Conservation (phyloP, 345 rosid genomes). For the Eucalyptus pauciflora region DNA sequence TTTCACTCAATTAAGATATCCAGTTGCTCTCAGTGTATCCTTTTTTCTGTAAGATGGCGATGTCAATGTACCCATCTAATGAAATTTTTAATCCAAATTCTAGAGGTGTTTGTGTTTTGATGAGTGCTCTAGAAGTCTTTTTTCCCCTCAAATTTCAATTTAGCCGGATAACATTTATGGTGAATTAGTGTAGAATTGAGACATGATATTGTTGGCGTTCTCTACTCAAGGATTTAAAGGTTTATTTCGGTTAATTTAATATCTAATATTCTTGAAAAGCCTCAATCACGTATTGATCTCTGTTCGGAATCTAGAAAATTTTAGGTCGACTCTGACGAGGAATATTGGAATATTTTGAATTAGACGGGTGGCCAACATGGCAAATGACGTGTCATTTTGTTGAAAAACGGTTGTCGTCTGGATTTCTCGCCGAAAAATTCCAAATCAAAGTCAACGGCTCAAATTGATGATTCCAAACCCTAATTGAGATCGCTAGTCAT, state of each 20-base stretch:
- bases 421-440: background rate
- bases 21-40: background rate
- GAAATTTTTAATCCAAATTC: background rate
- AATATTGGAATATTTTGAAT: background rate
- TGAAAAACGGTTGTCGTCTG: accelerated
- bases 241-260: background rate
- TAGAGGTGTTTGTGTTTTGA: background rate
- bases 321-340: background rate
- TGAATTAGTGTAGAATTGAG: background rate
- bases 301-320: too few species aligned
- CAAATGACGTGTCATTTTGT: background rate
- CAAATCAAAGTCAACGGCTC: background rate
- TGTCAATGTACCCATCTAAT: background rate
- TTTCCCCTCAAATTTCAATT: background rate
- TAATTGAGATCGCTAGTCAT: background rate
- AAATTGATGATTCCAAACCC: too few species aligned
- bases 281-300: background rate
- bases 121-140: background rate
- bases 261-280: background rate
- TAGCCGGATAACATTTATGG: background rate
- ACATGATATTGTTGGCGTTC: accelerated
- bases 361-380: background rate
- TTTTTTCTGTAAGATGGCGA: background rate
- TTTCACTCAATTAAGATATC: background rate
- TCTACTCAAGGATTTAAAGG: background rate